Evolutionary conservation across 768 basidiomycete genomes (phyloP), one percentile per base, ranked within the genome.

Genomic region (Rhodotorula sphaerocarpa): DNA sequence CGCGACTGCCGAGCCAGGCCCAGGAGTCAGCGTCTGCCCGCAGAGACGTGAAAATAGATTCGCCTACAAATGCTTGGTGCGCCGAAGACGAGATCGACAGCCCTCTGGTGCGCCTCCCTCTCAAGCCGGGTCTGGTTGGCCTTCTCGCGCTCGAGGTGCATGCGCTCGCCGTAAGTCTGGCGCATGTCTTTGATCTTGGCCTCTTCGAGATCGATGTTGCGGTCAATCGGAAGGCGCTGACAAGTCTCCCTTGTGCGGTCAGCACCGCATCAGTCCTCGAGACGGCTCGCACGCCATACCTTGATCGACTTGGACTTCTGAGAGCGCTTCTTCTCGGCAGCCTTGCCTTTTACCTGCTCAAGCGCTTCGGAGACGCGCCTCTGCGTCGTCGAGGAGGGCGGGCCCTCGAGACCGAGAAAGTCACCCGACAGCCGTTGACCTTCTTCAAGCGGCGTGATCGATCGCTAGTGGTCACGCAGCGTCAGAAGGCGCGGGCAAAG

Each of bases 361-460:
- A 65, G 50, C 18, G 50, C 63, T 34, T 65, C 54, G 21, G 63
- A 65, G n/a, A 65, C 50, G 7, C 63, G 57, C 41, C 52, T 59
- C 20, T 50, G 53, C 1, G 51, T 58, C 9, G 46, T 30, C 5
- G 65, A 44, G 6, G 60, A 61, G 14, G 65, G 56, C 3, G 65
- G 55, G 23, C 27, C 23, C 27, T 41, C 41, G 3, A 33, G 30
- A 41, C 54, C 41, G 48, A 42, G 12, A 28, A 53, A 6, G 20
- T 47, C 43, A 7, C 28, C 23, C n/a, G 50, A 51, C 23, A 27
- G 10, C 36, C 5, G 34, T 44, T 51, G 30, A 14, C n/a, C 25
- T 5, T 54, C 42, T 15, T 16, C 50, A 7, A 53, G 28, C 1
- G 50, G 58, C 20, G 51, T 65, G 1, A 50, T 14, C 21, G 50